Conservation (phyloP, 2,329 filamentous ascomycete species). For the Fonsecaea erecta region DNA sequence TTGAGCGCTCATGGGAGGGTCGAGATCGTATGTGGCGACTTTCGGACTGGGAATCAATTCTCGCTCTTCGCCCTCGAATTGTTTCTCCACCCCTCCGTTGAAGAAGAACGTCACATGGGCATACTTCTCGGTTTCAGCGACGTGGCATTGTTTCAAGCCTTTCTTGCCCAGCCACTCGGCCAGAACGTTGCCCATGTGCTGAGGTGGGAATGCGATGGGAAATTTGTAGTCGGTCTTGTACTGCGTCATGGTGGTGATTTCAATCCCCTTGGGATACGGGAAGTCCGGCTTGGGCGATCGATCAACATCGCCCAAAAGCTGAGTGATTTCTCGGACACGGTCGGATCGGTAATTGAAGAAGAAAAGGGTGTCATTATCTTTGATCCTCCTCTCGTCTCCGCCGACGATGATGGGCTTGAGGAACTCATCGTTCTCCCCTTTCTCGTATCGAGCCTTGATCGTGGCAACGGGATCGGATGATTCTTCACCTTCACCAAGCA, state of each 20-base stretch:
- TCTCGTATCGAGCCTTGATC: conserved; percentile 84
- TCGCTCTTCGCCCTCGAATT: conserved; percentile 86
- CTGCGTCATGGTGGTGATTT: conserved; percentile 94
- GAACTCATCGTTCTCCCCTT: conserved; percentile 94
- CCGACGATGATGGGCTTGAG: conserved; percentile 95
- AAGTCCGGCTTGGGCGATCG: conserved; percentile 89
- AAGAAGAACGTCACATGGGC: conserved; percentile 99
- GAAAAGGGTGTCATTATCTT: conserved; percentile 93
- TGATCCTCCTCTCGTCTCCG: conserved; percentile 81
- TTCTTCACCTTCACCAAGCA: conserved; percentile 84
- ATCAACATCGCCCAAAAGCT: conserved; percentile 89
- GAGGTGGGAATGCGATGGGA: conserved; percentile 87
- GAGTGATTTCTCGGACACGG: conserved; percentile 93
- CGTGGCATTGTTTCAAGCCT: conserved; percentile 87
- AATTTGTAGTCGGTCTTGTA: conserved; percentile 97
- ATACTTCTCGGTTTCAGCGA: conserved; percentile 99
- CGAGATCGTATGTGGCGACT: conserved; percentile 92
- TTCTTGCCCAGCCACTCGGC: conserved; percentile 95
- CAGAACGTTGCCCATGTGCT: conserved; percentile 97
- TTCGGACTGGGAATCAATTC: conserved; percentile 95
- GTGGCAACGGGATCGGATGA: conserved; percentile 83
- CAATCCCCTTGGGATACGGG: conserved; percentile 85
- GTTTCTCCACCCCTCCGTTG: conserved; percentile 97
- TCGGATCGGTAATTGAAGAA: conserved; percentile 99
- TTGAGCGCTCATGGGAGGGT: conserved; percentile 94